Evolutionary conservation across 202 grass and related monocot genomes (phyloP).

Genomic region (Hordeum pubiflorum): DNA sequence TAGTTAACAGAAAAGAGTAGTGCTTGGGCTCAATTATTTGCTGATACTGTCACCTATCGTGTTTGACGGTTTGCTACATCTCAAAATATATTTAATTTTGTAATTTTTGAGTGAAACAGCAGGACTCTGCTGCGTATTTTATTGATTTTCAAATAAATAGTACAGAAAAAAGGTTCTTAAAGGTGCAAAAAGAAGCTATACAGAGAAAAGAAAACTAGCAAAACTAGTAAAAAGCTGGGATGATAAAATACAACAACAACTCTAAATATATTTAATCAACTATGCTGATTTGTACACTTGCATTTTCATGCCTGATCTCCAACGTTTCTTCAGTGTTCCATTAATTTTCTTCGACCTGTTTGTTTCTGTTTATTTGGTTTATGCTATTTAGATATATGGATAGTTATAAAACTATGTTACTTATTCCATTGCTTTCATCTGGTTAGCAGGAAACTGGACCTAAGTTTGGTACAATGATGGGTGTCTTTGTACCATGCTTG

Average conservation of each 20-base stretch:
- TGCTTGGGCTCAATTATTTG: neutral
- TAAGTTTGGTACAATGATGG: slow-evolving; percentile 96
- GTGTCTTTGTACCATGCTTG: slow-evolving; percentile 97
- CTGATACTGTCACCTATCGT: neutral
- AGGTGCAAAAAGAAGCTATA: too few relatives aligned
- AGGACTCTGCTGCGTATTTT: too few relatives aligned
- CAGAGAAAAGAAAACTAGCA: too few relatives aligned
- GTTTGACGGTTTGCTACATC: neutral
- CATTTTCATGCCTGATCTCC: neutral
- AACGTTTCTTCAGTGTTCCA: neutral
- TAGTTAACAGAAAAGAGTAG: neutral
- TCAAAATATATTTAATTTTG: neutral
- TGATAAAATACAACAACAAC: neutral
- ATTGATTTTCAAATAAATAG: too few relatives aligned
- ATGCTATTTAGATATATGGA: neutral
- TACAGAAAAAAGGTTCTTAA: too few relatives aligned
- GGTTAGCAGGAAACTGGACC: slow-evolving; percentile 49
- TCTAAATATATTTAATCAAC: neutral
- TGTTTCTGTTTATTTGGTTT: slow-evolving; percentile 17
- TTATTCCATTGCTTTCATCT: slow-evolving; percentile 21
- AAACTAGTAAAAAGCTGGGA: too few relatives aligned
- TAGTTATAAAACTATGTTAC: slow-evolving; percentile 1
- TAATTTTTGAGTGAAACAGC: too few relatives aligned
- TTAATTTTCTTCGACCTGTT: neutral
- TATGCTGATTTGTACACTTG: neutral